Conservation (phyloP, 306 rosid species). For the Trifolium pratense region DNA sequence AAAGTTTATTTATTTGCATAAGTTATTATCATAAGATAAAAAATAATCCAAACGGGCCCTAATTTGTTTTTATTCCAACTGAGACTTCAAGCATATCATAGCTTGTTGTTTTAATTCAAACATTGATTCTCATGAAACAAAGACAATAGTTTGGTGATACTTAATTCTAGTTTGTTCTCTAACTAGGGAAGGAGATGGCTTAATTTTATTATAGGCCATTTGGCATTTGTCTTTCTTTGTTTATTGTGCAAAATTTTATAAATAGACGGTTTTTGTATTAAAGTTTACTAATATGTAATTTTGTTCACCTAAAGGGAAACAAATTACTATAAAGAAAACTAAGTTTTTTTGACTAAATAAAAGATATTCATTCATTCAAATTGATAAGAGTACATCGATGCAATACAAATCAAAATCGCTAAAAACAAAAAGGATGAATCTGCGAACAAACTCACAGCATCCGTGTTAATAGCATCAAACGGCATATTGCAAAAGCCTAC, state of each 20-base stretch:
- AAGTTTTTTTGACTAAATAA: no score
- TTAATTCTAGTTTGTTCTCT: neutral
- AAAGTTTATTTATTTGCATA: no score
- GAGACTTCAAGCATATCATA: neutral
- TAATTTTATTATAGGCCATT: neutral
- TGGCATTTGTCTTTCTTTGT: neutral
- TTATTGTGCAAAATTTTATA: neutral
- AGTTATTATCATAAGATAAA: no score
- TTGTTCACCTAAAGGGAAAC: neutral
- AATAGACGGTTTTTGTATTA: neutral
- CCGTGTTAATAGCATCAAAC: no score
- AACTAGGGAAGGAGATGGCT: neutral
- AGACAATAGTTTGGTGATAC: neutral
- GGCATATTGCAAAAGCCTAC: no score
- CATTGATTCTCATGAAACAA: constrained; percentile 1
- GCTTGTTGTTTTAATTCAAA: constrained; percentile 10
- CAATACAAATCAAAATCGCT: no score
- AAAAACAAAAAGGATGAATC: no score
- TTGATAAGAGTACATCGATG: no score
- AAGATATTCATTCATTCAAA: no score
- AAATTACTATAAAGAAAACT: no score
- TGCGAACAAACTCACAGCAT: no score
- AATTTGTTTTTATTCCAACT: neutral
- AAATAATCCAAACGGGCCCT: no score
- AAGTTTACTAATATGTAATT: neutral